phyloP scores from a whole-genome alignment of 73 alveolate species.

The Symbiodinium pilosum region DNA sequence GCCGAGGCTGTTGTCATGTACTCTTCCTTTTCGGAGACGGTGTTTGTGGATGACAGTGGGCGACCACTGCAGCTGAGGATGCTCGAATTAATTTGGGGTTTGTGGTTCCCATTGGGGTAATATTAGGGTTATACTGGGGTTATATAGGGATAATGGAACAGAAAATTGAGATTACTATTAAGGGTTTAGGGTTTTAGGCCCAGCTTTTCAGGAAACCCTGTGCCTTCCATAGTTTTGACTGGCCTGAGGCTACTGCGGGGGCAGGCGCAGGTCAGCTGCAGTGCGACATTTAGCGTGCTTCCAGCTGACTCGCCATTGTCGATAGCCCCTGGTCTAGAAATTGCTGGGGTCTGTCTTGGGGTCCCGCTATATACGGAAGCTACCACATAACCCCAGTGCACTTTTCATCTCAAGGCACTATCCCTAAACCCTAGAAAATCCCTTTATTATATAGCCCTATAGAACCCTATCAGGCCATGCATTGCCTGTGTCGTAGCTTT shows the following conservation, averaged over 20 bases:
- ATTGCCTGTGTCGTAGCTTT: too few relatives aligned
- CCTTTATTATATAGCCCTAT: too few relatives aligned
- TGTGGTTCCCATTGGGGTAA: neutral
- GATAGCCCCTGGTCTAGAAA: neutral
- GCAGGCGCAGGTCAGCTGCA: conserved; percentile 41
- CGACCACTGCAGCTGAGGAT: conserved; percentile 6
- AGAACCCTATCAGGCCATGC: too few relatives aligned
- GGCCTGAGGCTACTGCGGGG: conserved; percentile 18
- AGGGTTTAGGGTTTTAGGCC: neutral
- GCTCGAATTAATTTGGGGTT: neutral
- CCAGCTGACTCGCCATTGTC: neutral
- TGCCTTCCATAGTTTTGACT: neutral
- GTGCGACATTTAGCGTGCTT: neutral
- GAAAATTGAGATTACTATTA: too few relatives aligned
- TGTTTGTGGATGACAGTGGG: neutral
- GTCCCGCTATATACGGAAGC: too few relatives aligned
- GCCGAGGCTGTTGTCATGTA: neutral
- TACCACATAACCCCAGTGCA: too few relatives aligned
- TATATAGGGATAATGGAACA: too few relatives aligned
- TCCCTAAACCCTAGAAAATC: too few relatives aligned
- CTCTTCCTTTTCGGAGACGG: neutral
- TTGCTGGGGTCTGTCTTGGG: too few relatives aligned
- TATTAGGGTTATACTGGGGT: too few relatives aligned
- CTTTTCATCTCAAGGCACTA: too few relatives aligned
- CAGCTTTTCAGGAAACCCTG: neutral